phyloP scores from a whole-genome alignment of 306 rosid genomes.

The Elaeagnus macrophylla region DNA sequence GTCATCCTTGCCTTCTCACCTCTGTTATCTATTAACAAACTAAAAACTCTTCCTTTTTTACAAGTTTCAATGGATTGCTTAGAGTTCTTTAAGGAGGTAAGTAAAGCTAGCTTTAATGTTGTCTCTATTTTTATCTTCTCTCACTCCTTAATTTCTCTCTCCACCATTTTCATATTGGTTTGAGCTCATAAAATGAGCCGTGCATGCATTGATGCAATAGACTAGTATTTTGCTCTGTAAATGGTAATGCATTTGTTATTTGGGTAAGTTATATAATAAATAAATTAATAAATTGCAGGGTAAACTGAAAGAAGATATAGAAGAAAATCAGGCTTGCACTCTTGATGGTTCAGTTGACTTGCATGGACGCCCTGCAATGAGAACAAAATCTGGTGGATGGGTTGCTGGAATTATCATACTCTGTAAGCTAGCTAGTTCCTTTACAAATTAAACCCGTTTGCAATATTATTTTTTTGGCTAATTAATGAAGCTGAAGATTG shows the following conservation, averaged over 20 bases:
- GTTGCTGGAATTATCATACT: slow-evolving; percentile 79
- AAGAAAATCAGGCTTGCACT: slow-evolving; percentile 35
- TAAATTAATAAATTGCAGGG: slow-evolving; percentile 19
- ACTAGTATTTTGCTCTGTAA: not conserved
- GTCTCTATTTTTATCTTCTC: not conserved
- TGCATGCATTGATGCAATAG: too few species aligned
- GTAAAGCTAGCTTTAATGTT: slow-evolving; percentile 6
- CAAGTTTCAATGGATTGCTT: slow-evolving; percentile 48
- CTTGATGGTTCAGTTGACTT: slow-evolving; percentile 82
- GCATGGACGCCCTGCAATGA: slow-evolving; percentile 77
- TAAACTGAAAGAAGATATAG: slow-evolving; percentile 43
- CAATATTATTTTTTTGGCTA: not conserved
- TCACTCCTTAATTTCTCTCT: not conserved
- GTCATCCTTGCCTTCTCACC: slow-evolving; percentile 23
- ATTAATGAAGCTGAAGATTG: not conserved
- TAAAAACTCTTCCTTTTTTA: slow-evolving; percentile 2
- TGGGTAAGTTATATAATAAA: not conserved
- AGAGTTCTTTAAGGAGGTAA: slow-evolving; percentile 41
- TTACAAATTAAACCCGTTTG: not conserved
- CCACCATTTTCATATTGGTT: too few species aligned
- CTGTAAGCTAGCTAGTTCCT: slow-evolving; percentile 38
- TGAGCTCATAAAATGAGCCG: too few species aligned
- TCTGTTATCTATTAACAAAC: slow-evolving; percentile 11
- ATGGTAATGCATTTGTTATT: not conserved
- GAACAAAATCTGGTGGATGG: slow-evolving; percentile 83